phyloP scores from a whole-genome alignment of 2,329 filamentous ascomycete species.

The Sporothrix variecibatus region DNA sequence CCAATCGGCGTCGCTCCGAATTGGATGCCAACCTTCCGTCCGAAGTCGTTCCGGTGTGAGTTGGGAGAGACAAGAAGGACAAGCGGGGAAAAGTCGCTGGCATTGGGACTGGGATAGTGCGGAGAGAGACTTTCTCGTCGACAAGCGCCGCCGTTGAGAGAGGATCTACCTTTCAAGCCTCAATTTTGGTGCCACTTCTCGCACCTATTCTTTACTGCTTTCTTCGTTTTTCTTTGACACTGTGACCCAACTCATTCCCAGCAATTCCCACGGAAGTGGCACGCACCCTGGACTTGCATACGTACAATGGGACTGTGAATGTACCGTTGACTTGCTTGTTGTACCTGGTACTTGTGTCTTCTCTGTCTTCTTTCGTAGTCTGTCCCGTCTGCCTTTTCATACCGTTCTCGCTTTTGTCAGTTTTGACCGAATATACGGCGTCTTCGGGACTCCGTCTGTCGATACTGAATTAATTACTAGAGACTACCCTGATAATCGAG shows the following conservation, averaged over 20 bases:
- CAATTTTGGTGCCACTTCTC: neutral
- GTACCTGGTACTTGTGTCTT: neutral
- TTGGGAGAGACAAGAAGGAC: neutral
- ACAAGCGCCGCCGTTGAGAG: neutral
- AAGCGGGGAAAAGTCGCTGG: neutral
- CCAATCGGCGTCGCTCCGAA: conserved; percentile 1
- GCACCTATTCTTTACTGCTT: neutral
- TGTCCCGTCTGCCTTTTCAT: no score
- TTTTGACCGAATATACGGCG: neutral
- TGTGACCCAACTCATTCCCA: neutral
- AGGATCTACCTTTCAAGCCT: neutral
- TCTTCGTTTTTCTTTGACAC: neutral
- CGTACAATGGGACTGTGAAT: neutral
- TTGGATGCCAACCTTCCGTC: neutral
- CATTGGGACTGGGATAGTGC: neutral
- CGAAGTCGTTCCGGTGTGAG: neutral
- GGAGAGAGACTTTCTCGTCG: neutral
- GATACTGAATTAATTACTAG: no score
- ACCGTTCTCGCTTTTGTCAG: no score
- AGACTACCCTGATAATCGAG: no score
- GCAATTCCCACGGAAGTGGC: neutral
- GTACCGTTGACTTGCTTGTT: neutral
- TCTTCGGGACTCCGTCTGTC: neutral
- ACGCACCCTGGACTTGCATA: neutral
- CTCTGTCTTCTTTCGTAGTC: neutral